Percentiles rank a stretch among this genome's conserved stretches.
phyloP scores from a whole-genome alignment of 2,329 filamentous ascomycete species.

The Penicillium sp. region DNA sequence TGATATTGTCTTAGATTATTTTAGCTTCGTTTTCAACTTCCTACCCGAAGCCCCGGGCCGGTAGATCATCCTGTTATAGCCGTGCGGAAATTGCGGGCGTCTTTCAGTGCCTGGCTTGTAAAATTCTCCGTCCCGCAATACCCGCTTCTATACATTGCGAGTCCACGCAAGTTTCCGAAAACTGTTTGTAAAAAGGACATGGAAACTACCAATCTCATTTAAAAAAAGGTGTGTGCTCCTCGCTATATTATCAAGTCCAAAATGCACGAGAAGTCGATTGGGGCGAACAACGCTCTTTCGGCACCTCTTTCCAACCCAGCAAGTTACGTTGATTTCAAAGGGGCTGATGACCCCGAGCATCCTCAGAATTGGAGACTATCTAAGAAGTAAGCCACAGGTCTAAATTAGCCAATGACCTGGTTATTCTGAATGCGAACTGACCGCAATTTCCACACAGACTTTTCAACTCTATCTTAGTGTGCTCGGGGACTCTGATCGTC shows the following conservation, averaged over 20 bases:
- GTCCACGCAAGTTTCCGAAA: not conserved
- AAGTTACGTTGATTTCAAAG: conserved; percentile 55
- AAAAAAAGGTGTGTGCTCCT: not conserved
- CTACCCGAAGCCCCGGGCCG: no score
- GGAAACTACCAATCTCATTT: not conserved
- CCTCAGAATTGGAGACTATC: conserved; percentile 51
- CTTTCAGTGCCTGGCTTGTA: not conserved
- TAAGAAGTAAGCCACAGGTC: conserved; percentile 38
- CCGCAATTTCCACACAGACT: conserved; percentile 9
- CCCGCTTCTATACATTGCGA: not conserved
- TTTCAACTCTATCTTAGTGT: conserved; percentile 21
- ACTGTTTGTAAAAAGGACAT: not conserved
- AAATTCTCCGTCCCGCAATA: conserved; percentile 3
- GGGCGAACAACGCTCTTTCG: conserved; percentile 47
- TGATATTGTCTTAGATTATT: not conserved
- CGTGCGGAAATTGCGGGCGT: not conserved
- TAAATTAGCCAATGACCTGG: not conserved
- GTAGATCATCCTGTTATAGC: not conserved
- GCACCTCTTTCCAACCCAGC: conserved; percentile 47
- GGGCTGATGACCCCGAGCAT: conserved; percentile 49
- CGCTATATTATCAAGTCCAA: not conserved
- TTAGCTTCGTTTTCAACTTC: not conserved
- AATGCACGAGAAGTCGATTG: conserved; percentile 15
- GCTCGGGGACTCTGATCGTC: conserved; percentile 49
- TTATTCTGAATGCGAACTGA: not conserved